Percentiles rank a stretch among this genome's conserved stretches.
These are phyloP conservation scores for Talaromyces sp. DNA, from an alignment of 2,329 filamentous ascomycete species.

Conservation along the genomic window DNA sequence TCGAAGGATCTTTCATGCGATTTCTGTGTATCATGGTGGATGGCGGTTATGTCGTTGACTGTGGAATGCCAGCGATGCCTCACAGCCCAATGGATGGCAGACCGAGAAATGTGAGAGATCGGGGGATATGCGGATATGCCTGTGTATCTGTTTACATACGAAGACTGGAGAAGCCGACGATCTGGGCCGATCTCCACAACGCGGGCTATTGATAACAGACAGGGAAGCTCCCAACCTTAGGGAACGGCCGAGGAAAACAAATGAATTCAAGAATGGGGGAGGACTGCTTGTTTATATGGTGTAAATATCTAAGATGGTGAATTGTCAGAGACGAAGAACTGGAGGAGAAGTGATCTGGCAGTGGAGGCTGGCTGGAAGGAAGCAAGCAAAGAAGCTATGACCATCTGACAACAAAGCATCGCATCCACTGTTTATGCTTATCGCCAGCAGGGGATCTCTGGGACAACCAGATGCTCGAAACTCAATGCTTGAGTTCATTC, in stretches of 20 bases:
- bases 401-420: constrained; percentile 18
- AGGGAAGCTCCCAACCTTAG: background rate
- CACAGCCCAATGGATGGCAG: constrained; percentile 8
- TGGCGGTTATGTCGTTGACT: constrained; percentile 2
- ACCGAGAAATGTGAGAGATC: background rate
- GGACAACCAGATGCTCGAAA: constrained; percentile 2
- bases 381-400: constrained; percentile 13
- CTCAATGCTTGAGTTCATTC: background rate
- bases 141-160: constrained; percentile 2
- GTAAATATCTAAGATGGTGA: background rate
- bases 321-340: background rate
- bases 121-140: background rate
- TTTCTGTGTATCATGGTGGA: constrained; percentile 40
- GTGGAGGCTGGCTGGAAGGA: constrained; percentile 2
- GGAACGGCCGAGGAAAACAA: too few relatives aligned
- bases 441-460: background rate
- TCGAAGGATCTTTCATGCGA: constrained; percentile 37
- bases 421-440: background rate
- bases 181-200: constrained; percentile 13
- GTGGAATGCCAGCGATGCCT: constrained; percentile 13
- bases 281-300: background rate
- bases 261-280: background rate
- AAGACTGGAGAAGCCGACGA: background rate
- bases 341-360: background rate
- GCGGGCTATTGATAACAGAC: constrained; percentile 7